Evolutionary conservation across 257 asterid genomes (phyloP).

Genomic region (Jasminum sambac): DNA sequence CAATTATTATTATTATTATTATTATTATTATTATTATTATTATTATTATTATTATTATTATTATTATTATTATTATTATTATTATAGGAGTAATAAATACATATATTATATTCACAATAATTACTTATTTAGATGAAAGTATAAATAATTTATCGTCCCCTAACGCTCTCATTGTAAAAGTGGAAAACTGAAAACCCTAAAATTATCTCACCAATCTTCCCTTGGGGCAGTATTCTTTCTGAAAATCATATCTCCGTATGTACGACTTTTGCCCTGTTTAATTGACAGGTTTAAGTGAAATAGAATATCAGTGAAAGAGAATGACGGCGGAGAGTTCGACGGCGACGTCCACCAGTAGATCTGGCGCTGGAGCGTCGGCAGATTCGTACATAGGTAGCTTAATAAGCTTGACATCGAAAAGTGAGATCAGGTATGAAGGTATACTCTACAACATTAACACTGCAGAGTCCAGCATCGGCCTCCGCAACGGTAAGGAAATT

Average conservation of each 20-base stretch:
- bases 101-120: no score
- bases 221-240: not conserved
- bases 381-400: conserved; percentile 91
- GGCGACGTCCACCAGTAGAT: conserved; percentile 50
- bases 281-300: not conserved
- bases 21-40: no score
- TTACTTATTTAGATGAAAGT: not conserved
- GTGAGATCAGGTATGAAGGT: conserved; percentile 96
- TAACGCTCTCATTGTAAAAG: not conserved
- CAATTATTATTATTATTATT: no score
- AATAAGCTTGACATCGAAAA: conserved; percentile 92
- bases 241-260: conserved; percentile 3
- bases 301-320: conserved; percentile 22
- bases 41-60: no score
- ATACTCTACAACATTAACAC: conserved; percentile 83
- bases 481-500: conserved; percentile 66
- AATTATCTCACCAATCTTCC: not conserved
- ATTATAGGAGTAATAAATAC: no score
- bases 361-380: conserved; percentile 72
- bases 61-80: no score
- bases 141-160: not conserved
- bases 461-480: conserved; percentile 94
- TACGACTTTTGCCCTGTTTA: not conserved
- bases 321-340: conserved; percentile 78
- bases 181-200: conserved; percentile 23